Evolutionary conservation across 139 green algal genomes (phyloP), one percentile per base, ranked within the genome.

Genomic region (Coccomyxa sp.): DNA sequence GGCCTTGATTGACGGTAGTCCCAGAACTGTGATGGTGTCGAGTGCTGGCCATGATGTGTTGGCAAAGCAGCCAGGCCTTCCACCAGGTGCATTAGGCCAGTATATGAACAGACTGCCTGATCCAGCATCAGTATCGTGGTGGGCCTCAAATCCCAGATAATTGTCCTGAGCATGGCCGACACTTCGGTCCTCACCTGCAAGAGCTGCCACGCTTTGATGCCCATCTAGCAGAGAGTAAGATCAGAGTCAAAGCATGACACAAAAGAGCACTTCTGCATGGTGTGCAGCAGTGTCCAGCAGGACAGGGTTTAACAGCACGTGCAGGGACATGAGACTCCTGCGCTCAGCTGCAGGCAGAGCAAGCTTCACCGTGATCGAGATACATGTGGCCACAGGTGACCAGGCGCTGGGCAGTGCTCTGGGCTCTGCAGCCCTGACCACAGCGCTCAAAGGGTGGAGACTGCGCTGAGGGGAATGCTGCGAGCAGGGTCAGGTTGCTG

Each of bases 361-460:
- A 37, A 22, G 64, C 18, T 34, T 2, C 7, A 71, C 64, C 64
- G 10, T 71, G 27, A 29, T 74, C 69, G 12, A 74, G 69, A 24
- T 74, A 74, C 69, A 74, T 74, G 69, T 74, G 69, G 12, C 69
- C 69, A 7, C 69, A 74, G 12, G 69, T 34, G 8, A 40, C 14
- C 33, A 14, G 33, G 64, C 35, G 12, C 24, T 29, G 24, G 5
- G 27, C 33, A 34, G 24, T 34, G n/a, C 18, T 34, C 7, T 3
- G 29, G 64, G 29, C 27, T 34, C 64, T 34, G 64, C 64, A 38
- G 6, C 64, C 2, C 29, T 36, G n/a, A 6, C 64, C 64, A 29
- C 64, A 71, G 29, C n/a, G 64, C 64, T 34, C 64, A 38, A 36
- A 34, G 1, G 27, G 6, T 4, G 29, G 27, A 18, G 64, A 34